Evolutionary conservation across 495 filamentous ascomycete genomes (phyloP).

Genomic region (Sporormia fimetaria): DNA sequence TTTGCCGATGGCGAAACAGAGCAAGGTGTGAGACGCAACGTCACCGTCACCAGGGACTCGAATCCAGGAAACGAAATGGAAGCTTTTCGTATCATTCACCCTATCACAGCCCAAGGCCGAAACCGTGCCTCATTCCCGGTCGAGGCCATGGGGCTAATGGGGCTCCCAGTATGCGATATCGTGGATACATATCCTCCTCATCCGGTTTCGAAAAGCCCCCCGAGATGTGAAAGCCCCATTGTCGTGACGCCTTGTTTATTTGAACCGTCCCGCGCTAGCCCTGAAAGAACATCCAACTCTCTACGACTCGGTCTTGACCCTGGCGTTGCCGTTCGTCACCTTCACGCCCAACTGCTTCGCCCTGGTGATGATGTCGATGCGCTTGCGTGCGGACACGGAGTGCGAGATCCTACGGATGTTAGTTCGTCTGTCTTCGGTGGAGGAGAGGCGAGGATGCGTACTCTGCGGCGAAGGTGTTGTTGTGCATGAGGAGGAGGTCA

Average conservation of each 20-base stretch:
- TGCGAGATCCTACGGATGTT: slow-evolving; percentile 65
- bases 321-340: slow-evolving; percentile 98
- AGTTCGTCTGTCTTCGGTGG: slow-evolving; percentile 17
- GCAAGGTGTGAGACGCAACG: neutral
- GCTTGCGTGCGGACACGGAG: slow-evolving; percentile 95
- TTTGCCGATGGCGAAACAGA: too few species aligned
- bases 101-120: too few species aligned
- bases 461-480: slow-evolving; percentile 97
- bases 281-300: slow-evolving; percentile 3
- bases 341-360: slow-evolving; percentile 97
- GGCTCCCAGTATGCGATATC: too few species aligned
- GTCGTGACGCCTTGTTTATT: too few species aligned
- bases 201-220: neutral
- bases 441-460: slow-evolving; percentile 41
- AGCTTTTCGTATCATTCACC: neutral
- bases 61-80: neutral
- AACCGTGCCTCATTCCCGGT: too few species aligned
- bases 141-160: too few species aligned
- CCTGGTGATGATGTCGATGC: slow-evolving; percentile 88
- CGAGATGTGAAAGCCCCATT: slow-evolving; percentile 12
- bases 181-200: slow-evolving; percentile 20
- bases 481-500: slow-evolving; percentile 98
- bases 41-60: neutral
- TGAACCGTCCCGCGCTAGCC: slow-evolving; percentile 19
- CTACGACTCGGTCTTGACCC: slow-evolving; percentile 95